Evolutionary conservation across 169 alveolate species (phyloP).

Genomic region (Eimeria necatrix): DNA sequence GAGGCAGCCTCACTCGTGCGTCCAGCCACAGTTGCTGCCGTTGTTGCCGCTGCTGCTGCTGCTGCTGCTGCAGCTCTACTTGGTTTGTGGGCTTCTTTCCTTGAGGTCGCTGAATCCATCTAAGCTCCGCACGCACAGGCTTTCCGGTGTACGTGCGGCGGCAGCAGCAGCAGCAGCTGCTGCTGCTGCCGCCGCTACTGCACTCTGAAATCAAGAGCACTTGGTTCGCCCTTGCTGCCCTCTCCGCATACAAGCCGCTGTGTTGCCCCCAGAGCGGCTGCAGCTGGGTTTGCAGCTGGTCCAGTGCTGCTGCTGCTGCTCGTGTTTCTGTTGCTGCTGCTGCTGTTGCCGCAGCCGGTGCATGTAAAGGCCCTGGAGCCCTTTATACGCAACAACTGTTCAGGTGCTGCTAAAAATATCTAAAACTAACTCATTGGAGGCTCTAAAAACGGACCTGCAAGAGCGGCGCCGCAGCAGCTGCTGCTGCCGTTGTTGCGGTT

Average conservation of each 20-base stretch:
- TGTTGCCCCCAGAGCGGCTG: neutral
- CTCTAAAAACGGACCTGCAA: neutral
- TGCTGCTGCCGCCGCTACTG: neutral
- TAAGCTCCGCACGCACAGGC: neutral
- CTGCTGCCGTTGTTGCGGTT: neutral
- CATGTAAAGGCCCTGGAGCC: neutral
- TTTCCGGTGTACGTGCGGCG: neutral
- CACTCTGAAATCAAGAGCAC: too few relatives aligned
- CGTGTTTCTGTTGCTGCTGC: neutral
- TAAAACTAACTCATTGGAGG: neutral
- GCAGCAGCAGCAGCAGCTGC: conserved; percentile 48
- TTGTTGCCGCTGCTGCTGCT: conserved; percentile 19
- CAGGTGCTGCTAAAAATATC: conserved; percentile 1
- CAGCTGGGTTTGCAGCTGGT: neutral
- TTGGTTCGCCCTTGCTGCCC: neutral
- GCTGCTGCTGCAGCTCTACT: neutral
- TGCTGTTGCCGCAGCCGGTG: neutral
- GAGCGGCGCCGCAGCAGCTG: conserved; percentile 23
- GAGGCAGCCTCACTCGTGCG: neutral
- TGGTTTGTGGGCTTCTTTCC: neutral
- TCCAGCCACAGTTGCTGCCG: neutral
- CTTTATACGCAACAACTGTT: neutral
- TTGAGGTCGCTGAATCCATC: neutral
- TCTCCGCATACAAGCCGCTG: neutral
- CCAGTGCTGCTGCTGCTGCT: neutral